A percentile compares a stretch with the other conserved stretches of the same genome.
phyloP scores from a whole-genome alignment of 768 basidiomycete species.

The Tricholomella constricta region DNA sequence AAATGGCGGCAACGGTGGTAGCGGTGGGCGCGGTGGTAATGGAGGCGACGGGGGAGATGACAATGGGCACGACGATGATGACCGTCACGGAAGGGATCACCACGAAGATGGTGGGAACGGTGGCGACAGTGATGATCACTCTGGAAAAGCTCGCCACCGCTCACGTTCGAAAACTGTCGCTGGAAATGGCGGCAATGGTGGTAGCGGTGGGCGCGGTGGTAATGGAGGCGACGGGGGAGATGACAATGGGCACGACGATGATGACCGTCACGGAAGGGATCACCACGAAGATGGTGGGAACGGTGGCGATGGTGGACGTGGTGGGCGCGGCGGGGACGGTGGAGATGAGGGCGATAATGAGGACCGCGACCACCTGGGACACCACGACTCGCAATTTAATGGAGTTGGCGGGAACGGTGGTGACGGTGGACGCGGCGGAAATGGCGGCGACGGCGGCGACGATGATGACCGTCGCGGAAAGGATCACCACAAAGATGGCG shows the following conservation, averaged over 20 bases:
- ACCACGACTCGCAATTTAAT: not conserved
- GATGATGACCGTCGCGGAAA: not conserved
- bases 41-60: slow-evolving; percentile 1
- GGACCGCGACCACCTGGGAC: not conserved
- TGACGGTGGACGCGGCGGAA: not conserved
- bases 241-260: not conserved
- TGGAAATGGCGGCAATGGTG: not conserved
- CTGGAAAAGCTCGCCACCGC: no score
- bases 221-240: not conserved
- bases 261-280: not conserved
- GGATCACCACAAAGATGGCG: not conserved
- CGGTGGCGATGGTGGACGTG: not conserved
- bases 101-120: not conserved
- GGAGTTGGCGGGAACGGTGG: not conserved
- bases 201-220: not conserved
- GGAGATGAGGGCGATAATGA: not conserved
- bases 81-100: not conserved
- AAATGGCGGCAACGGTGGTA: not conserved
- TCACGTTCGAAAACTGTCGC: no score
- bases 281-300: not conserved
- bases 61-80: not conserved
- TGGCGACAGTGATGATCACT: not conserved
- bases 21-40: not conserved
- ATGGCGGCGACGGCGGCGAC: not conserved
- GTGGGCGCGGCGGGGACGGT: not conserved